Evolutionary conservation across 2,329 filamentous ascomycete species (phyloP).

Genomic region (Exophiala sideris): DNA sequence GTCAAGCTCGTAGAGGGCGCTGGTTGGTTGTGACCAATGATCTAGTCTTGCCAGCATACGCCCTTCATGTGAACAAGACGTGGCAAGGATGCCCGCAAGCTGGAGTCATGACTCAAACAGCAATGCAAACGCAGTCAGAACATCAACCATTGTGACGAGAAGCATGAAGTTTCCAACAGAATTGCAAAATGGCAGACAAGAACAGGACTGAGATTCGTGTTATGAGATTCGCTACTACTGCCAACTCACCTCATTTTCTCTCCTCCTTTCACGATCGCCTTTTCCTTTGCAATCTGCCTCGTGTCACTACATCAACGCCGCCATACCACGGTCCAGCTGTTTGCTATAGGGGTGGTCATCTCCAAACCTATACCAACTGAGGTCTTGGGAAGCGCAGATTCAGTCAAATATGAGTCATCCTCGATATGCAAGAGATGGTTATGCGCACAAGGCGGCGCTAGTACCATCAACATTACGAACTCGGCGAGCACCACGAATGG

Average conservation of each 20-base stretch:
- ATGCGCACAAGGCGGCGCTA: conserved; percentile 19
- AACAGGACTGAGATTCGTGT: neutral
- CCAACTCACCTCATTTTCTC: conserved; percentile 10
- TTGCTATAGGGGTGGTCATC: conserved; percentile 31
- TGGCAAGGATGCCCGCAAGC: neutral
- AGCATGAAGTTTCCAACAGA: neutral
- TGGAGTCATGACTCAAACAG: neutral
- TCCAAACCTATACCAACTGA: conserved; percentile 7
- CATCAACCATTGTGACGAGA: too few species aligned
- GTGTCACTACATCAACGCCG: conserved; percentile 54
- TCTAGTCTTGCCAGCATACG: too few species aligned
- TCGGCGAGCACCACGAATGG: conserved; percentile 13
- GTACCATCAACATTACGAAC: conserved; percentile 15
- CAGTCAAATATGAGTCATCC: conserved; percentile 14
- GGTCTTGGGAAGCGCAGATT: neutral
- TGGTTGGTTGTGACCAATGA: too few species aligned
- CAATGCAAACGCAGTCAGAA: neutral
- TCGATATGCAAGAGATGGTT: conserved; percentile 14
- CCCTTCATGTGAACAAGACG: too few species aligned
- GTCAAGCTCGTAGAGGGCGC: too few species aligned
- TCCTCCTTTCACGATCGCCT: conserved; percentile 10
- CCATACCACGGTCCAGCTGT: conserved; percentile 44
- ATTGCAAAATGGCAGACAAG: neutral
- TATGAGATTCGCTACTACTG: conserved; percentile 19
- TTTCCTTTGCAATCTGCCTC: conserved; percentile 35